Percentiles rank a stretch among this genome's conserved stretches.
Conservation (phyloP, 129 eudicot genomes). For the Artemisia tridentata region DNA sequence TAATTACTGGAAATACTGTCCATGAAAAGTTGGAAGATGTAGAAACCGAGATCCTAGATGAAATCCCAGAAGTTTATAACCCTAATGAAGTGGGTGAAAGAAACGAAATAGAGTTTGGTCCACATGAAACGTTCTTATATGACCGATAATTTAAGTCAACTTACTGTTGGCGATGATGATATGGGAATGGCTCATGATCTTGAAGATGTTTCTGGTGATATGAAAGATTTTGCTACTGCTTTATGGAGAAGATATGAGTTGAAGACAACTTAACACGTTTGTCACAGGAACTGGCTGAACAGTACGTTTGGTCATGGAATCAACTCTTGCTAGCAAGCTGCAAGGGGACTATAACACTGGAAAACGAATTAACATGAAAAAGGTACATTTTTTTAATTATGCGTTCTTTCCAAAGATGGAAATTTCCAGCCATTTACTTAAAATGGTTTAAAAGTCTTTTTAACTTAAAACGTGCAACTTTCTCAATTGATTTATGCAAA, state of each 20-base stretch:
- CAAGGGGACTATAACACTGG: conserved; percentile 96
- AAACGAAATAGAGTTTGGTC: conserved; percentile 25
- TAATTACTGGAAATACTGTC: too few relatives aligned
- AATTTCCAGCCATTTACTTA: too few relatives aligned
- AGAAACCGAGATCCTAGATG: conserved; percentile 37
- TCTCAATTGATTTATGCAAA: not conserved
- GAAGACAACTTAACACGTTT: too few relatives aligned
- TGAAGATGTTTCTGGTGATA: too few relatives aligned
- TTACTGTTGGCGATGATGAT: too few relatives aligned
- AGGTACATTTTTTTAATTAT: conserved; percentile 42
- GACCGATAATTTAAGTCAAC: too few relatives aligned
- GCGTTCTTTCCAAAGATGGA: not conserved
- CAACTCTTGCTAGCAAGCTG: conserved; percentile 97
- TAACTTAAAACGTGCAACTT: not conserved
- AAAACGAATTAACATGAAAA: conserved; percentile 93
- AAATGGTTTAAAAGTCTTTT: not conserved
- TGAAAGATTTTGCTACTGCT: too few relatives aligned
- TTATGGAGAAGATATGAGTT: too few relatives aligned
- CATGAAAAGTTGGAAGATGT: conserved; percentile 31
- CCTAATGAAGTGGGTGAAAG: conserved; percentile 18
- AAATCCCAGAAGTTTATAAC: conserved; percentile 32
- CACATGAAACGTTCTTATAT: too few relatives aligned
- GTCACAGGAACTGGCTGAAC: conserved; percentile 79
- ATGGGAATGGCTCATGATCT: too few relatives aligned
- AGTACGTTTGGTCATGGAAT: conserved; percentile 96